Evolutionary conservation across 2,329 filamentous ascomycete genomes (phyloP).

Genomic region (Domatiomyces globalis): DNA sequence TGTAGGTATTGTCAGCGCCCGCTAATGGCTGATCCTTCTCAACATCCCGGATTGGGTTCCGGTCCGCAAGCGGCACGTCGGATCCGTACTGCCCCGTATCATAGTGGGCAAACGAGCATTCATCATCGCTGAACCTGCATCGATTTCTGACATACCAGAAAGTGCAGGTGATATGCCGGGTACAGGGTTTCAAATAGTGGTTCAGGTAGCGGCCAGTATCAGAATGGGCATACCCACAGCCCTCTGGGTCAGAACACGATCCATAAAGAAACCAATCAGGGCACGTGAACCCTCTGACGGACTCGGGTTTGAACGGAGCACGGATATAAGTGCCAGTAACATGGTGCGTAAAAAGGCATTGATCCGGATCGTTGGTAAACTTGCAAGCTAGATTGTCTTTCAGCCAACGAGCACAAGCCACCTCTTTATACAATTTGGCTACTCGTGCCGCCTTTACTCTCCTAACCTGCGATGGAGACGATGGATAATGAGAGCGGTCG

Average conservation of each 20-base stretch:
- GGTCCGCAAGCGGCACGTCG: not conserved
- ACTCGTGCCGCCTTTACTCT: not conserved
- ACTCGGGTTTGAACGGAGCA: not conserved
- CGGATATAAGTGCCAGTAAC: constrained; percentile 7
- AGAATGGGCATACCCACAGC: not conserved
- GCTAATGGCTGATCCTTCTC: not conserved
- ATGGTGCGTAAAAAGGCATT: constrained; percentile 7
- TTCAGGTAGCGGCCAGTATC: constrained; percentile 3
- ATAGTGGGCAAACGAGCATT: not conserved
- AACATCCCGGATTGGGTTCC: too few relatives aligned
- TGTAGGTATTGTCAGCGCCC: too few relatives aligned
- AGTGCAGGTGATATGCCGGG: constrained; percentile 12
- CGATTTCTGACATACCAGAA: constrained; percentile 2
- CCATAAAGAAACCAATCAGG: not conserved
- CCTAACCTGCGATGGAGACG: not conserved
- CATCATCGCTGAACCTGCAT: not conserved
- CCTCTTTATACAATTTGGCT: constrained; percentile 8
- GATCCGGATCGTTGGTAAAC: constrained; percentile 1
- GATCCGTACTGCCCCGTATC: not conserved
- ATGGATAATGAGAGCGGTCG: not conserved
- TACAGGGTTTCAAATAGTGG: constrained; percentile 2
- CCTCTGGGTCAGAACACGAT: not conserved
- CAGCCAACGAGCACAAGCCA: constrained; percentile 11
- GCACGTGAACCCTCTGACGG: not conserved
- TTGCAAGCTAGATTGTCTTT: not conserved